A percentile compares a stretch with the other conserved stretches of the same genome.
Conservation (phyloP, 768 basidiomycete genomes). For the Paxillus ammoniavirescens region DNA sequence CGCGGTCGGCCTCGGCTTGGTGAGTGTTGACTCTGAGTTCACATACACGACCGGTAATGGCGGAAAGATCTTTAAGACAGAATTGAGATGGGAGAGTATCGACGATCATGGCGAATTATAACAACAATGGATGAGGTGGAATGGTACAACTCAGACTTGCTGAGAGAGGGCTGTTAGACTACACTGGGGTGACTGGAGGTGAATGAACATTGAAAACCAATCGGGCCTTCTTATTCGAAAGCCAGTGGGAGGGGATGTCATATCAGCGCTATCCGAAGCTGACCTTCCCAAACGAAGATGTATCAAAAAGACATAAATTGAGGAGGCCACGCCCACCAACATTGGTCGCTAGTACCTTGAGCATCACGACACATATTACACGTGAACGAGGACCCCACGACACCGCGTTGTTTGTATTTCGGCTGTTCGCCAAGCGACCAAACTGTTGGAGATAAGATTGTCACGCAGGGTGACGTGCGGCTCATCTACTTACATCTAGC, state of each 20-base stretch:
- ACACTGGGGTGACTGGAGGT: background rate
- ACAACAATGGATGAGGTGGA: conserved; percentile 7
- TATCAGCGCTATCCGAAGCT: conserved; percentile 19
- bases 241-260: conserved; percentile 11
- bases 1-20: conserved; percentile 34
- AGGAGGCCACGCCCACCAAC: conserved; percentile 24
- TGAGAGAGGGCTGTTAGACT: conserved; percentile 15
- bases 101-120: conserved; percentile 27
- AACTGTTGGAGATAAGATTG: conserved; percentile 17
- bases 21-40: conserved; percentile 33
- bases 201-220: background rate
- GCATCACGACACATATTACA: conserved; percentile 31
- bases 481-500: conserved; percentile 10
- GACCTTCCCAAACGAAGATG: conserved; percentile 20
- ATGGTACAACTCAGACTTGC: conserved; percentile 27
- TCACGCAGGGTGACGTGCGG: conserved; percentile 15
- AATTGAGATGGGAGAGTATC: conserved; percentile 35
- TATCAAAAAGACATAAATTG: conserved; percentile 26
- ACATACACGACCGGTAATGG: conserved; percentile 36
- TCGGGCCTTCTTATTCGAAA: conserved; percentile 31
- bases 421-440: conserved; percentile 20
- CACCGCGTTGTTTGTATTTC: conserved; percentile 25
- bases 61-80: conserved; percentile 33
- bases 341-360: conserved; percentile 26
- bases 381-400: conserved; percentile 29